Evolutionary conservation across 495 filamentous ascomycete species (phyloP).

Genomic region (Lasiosphaeris hirsuta): DNA sequence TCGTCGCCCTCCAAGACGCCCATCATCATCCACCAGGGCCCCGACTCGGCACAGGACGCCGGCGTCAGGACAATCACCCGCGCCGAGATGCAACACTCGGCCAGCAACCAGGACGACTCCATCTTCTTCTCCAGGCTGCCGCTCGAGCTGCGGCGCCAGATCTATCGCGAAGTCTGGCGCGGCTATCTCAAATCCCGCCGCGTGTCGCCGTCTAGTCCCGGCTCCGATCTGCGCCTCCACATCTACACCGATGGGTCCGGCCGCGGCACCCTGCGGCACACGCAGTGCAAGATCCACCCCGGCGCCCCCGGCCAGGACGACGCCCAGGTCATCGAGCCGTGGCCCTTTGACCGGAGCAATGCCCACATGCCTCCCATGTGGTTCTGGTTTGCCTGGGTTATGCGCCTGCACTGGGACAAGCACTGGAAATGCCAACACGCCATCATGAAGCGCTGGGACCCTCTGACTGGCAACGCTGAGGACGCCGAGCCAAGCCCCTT

Average conservation of each 20-base stretch:
- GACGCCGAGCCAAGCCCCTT: constrained; percentile 16
- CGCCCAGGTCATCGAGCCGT: constrained; percentile 7
- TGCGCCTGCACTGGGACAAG: constrained; percentile 21
- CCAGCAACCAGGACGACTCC: constrained; percentile 13
- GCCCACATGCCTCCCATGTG: constrained; percentile 7
- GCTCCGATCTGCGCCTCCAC: constrained; percentile 21
- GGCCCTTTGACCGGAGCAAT: constrained; percentile 1
- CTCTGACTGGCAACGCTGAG: background rate
- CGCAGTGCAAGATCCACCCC: constrained; percentile 10
- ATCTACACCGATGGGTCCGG: constrained; percentile 18
- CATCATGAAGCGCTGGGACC: constrained; percentile 18
- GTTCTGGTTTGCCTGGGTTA: constrained; percentile 17
- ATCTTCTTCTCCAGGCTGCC: constrained; percentile 21
- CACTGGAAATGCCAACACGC: constrained; percentile 26
- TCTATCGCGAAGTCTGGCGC: constrained; percentile 23
- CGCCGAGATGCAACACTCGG: constrained; percentile 7
- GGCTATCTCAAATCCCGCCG: constrained; percentile 13
- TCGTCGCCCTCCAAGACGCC: background rate
- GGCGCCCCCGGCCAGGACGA: constrained; percentile 4
- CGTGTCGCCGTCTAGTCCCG: background rate
- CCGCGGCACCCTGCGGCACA: constrained; percentile 6
- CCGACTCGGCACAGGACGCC: background rate
- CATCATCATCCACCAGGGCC: constrained; percentile 10
- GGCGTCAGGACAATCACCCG: constrained; percentile 3
- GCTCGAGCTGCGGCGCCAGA: constrained; percentile 23